Evolutionary conservation across 2,329 filamentous ascomycete species (phyloP), one percentile per base, ranked within the genome.

Genomic region (Blastomyces emzantsi): DNA sequence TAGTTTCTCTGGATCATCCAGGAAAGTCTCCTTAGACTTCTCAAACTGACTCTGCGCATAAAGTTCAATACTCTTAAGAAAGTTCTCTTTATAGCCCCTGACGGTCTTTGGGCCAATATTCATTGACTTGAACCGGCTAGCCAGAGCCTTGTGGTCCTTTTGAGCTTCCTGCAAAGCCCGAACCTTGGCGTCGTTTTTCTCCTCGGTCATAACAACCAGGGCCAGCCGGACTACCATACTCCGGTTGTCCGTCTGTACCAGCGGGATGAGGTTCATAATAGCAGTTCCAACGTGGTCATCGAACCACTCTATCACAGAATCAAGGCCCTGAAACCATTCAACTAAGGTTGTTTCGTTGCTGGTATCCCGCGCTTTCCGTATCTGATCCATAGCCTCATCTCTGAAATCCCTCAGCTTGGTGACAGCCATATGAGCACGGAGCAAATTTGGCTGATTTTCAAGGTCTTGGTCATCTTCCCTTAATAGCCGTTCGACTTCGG

Each of bases 311-410:
- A 99, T 88, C 25, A 92, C 88, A 63, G 90, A 87, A 76, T 97
- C 92, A 63, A 99, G 78, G 25, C 89, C 84, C 63, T 87, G 82
- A 75, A 99, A 99, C 77, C 95, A 93, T 74, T 97, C 92, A 71
- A 92, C 87, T 60, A 99, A 78, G 1, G 93, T 97, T 60, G 85
- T 85, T 74, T 93, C 88, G 64, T 94, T 81, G 68, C 89, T 87
- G 9, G 80, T 75, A 71, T 94, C 90, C 66, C 87, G 83, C 15
- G 88, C 86, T 67, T 87, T 83, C 73, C 88, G 87, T 73, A 97
- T 96, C 82, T 99, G 94, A 72, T 96, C 92, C 85, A 97, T 92
- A 41, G 94, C 93, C 76, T 96, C 90, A 78, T 97, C 94, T 64
- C 92, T 86, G 67, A 99, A 96, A 75, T 99, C 96, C 66, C 94